A percentile compares a stretch with the other conserved stretches of the same genome.
These are phyloP conservation scores for Phytophthora tubulina DNA, from an alignment of 352 stramenopile species.

Conservation along the genomic window DNA sequence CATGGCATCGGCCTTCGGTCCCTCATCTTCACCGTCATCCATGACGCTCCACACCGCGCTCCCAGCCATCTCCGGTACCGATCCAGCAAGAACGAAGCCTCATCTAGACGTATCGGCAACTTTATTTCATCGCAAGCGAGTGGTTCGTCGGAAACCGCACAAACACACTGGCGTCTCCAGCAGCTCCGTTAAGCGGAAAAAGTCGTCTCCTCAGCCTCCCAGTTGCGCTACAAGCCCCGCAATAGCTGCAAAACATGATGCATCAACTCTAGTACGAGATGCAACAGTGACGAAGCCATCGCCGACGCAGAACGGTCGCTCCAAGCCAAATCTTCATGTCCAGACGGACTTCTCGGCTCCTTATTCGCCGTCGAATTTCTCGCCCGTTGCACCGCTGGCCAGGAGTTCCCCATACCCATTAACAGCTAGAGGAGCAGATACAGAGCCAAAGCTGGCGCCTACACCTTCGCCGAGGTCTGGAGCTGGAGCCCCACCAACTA, in stretches of 20 bases:
- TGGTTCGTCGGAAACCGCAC: slow-evolving; percentile 30
- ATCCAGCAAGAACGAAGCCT: slow-evolving; percentile 8
- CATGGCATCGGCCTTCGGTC: slow-evolving; percentile 18
- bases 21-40: slow-evolving; percentile 17
- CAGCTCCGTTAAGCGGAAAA: slow-evolving; percentile 33
- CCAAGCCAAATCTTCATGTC: slow-evolving; percentile 41
- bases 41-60: slow-evolving; percentile 7
- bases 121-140: slow-evolving; percentile 40
- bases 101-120: slow-evolving; percentile 30
- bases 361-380: slow-evolving; percentile 33
- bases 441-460: slow-evolving; percentile 13
- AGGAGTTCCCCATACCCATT: slow-evolving; percentile 40
- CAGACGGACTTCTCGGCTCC: slow-evolving; percentile 44
- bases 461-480: slow-evolving; percentile 10
- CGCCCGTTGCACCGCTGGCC: slow-evolving; percentile 34
- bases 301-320: slow-evolving; percentile 12
- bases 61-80: not conserved
- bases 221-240: not conserved
- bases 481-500: slow-evolving; percentile 2
- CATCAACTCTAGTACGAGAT: not conserved
- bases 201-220: slow-evolving; percentile 12
- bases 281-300: slow-evolving; percentile 3
- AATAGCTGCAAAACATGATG: not conserved
- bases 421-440: slow-evolving; percentile 21
- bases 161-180: slow-evolving; percentile 20